Percentiles rank a stretch among this genome's conserved stretches.
Conservation (phyloP, 371 early-diverging fungal species). For the Mucor sp. region DNA sequence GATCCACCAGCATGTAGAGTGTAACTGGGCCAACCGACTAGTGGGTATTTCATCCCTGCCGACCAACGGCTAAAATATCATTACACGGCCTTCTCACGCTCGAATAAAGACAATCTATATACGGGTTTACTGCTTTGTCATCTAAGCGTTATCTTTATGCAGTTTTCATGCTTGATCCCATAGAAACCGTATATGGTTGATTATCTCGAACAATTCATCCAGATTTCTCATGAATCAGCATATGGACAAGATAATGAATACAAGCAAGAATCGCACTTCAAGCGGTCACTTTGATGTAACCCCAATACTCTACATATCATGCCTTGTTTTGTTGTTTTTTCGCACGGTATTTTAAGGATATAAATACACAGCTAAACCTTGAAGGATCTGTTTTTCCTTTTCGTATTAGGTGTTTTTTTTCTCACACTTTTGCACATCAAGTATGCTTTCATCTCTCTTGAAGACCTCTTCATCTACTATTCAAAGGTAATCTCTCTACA, state of each 20-base stretch:
- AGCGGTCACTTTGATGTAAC: constrained; percentile 6
- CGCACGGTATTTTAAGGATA: constrained; percentile 15
- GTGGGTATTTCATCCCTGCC: not conserved
- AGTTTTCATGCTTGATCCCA: not conserved
- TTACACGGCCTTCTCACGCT: constrained; percentile 11
- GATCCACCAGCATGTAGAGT: too few relatives aligned
- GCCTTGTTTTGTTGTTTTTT: constrained; percentile 10
- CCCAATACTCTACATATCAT: constrained; percentile 1
- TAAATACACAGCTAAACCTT: constrained; percentile 2
- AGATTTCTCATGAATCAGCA: not conserved
- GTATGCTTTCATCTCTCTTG: constrained; percentile 14
- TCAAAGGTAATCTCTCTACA: constrained; percentile 10
- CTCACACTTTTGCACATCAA: not conserved
- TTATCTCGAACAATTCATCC: not conserved
- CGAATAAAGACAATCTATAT: constrained; percentile 3
- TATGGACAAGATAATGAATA: not conserved
- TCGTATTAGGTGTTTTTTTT: constrained; percentile 6
- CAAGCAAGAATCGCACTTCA: not conserved
- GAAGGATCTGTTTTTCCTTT: not conserved
- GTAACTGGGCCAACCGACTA: not conserved
- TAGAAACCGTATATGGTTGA: not conserved
- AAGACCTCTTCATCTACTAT: constrained; percentile 11
- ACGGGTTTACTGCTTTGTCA: constrained; percentile 6
- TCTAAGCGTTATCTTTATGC: not conserved
- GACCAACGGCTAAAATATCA: constrained; percentile 1